Evolutionary conservation across 2,329 filamentous ascomycete species (phyloP), one percentile per base, ranked within the genome.

Genomic region (Fonsecaea nubica): DNA sequence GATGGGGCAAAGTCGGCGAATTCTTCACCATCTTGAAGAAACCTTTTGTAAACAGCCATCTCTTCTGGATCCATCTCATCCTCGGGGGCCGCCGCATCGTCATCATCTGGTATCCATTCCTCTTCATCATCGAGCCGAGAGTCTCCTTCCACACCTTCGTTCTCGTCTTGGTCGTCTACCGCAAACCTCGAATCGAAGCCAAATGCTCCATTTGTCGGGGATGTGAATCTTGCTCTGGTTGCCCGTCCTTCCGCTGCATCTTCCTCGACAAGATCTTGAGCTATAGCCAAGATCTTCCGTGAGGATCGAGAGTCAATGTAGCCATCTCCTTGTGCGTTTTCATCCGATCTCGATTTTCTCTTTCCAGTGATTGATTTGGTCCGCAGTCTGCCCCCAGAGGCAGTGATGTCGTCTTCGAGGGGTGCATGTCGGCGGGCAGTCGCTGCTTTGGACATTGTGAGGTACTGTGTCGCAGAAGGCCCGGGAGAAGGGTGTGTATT

Each of bases 291-390:
- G 76, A 99, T 99, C 74, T 92, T 93, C 73, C 89, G 87, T 64
- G 94, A 97, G 18, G 93, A 89, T 77, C 92, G 93, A 65, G 93
- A 89, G 78, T 97, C 93, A 68, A 99, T 88, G 75, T 90, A 98
- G 70, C 85, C 83, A 68, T 91, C 87, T 32, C 67, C 65, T 65
- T 87, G 85, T 9, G 85, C 83, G 36, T 86, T 84, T 38, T 88
- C 85, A 66, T 86, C 86, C 42, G 79, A 75, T 58, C 77, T 76
- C 62, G 83, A 86, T 78, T 88, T 90, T 71, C 84, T 82, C 78
- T 89, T 90, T 72, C 85, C 85, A 82, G 92, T 92, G 72, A 89
- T 89, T 35, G 87, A 84, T 84, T 93, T 89, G 77, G 88, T 88
- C 81, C 93, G 87, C 75, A 94, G 78, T 21, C 70, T 62, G 71